These are phyloP conservation scores for Fusarium verticillioides DNA, from an alignment of 2,329 filamentous ascomycete species.

Conservation along the genomic window DNA sequence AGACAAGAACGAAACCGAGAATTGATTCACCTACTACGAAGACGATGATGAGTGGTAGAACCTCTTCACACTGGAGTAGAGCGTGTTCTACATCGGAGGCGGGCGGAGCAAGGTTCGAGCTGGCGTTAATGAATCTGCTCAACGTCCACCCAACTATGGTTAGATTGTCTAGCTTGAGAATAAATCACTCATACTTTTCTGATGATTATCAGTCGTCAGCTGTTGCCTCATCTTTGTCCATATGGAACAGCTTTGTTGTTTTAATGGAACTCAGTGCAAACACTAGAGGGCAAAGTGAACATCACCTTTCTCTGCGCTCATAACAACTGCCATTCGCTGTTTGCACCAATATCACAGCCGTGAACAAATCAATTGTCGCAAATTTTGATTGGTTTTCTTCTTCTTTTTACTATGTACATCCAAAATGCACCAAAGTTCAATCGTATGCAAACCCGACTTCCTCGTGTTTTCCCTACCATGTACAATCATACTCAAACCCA, in stretches of 20 bases:
- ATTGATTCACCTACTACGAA: background rate
- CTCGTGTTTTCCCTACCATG: background rate
- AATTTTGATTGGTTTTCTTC: background rate
- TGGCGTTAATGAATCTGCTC: background rate
- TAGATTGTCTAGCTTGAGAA: no score
- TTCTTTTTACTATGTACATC: background rate
- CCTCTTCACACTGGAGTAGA: background rate
- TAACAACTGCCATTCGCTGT: background rate
- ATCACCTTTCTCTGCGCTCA: background rate
- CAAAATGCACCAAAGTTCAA: background rate
- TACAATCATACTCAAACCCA: background rate
- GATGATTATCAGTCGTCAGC: no score
- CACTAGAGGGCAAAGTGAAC: background rate
- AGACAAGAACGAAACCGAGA: background rate
- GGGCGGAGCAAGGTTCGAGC: background rate
- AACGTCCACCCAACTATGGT: background rate
- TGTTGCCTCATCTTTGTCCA: background rate
- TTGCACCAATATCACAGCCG: background rate
- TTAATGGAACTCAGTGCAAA: background rate
- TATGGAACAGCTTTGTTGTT: background rate
- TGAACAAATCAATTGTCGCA: background rate
- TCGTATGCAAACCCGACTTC: background rate
- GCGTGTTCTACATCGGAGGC: background rate
- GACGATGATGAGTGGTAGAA: no score
- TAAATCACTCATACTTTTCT: no score